Evolutionary conservation across 371 early-diverging fungal species (phyloP).

Genomic region (Mortierella sp.): DNA sequence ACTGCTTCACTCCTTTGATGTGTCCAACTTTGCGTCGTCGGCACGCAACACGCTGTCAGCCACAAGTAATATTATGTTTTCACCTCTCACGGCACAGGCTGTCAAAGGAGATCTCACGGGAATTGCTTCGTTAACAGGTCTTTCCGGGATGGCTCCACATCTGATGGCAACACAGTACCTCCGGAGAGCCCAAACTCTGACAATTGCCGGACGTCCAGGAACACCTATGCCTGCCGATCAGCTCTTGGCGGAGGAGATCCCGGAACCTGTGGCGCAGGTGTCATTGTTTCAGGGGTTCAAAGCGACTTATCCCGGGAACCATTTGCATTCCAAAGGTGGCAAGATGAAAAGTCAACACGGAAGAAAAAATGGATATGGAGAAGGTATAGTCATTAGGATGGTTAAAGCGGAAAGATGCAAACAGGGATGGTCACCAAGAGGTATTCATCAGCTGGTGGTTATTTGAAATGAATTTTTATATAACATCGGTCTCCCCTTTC

Average conservation of each 20-base stretch:
- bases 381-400: constrained; percentile 19
- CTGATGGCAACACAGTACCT: constrained; percentile 55
- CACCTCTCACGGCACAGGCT: constrained; percentile 53
- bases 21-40: constrained; percentile 41
- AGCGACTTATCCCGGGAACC: constrained; percentile 62
- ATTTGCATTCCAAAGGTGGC: constrained; percentile 14
- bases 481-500: too few relatives aligned
- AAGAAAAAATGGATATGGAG: constrained; percentile 55
- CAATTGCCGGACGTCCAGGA: constrained; percentile 39
- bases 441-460: too few relatives aligned
- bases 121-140: constrained; percentile 44
- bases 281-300: constrained; percentile 73
- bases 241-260: constrained; percentile 65
- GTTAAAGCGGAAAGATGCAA: neutral
- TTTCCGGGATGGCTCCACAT: constrained; percentile 52
- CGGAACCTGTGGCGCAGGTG: constrained; percentile 64
- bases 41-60: constrained; percentile 48
- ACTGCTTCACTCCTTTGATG: constrained; percentile 41
- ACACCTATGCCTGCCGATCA: constrained; percentile 41
- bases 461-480: too few relatives aligned
- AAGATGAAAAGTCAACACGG: constrained; percentile 48
- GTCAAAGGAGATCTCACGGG: constrained; percentile 55
- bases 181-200: constrained; percentile 44
- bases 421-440: too few relatives aligned
- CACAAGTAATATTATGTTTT: constrained; percentile 53